Evolutionary conservation across 1,284 basidiomycete species (phyloP).

Genomic region (Hortiboletus rubellus): DNA sequence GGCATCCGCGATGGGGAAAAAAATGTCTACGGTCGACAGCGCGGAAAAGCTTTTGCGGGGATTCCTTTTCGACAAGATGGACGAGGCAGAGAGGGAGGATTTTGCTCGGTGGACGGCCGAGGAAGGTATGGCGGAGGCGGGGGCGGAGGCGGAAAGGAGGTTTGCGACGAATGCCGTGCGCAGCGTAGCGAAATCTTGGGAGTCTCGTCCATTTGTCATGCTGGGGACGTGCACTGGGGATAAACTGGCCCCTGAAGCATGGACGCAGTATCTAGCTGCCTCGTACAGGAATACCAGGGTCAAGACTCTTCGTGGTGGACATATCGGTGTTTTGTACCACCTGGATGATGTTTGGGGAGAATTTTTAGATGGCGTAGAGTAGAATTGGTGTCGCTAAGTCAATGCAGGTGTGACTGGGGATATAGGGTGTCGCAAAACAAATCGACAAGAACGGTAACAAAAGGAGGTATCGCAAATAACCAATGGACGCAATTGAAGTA

Average conservation of each 20-base stretch:
- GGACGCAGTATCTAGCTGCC: conserved; percentile 48
- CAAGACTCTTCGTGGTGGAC: conserved; percentile 47
- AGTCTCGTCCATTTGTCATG: conserved; percentile 44
- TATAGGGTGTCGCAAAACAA: conserved; percentile 23
- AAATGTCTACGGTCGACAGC: conserved; percentile 40
- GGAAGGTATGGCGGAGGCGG: conserved; percentile 42
- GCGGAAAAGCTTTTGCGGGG: conserved; percentile 44
- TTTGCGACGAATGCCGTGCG: conserved; percentile 44
- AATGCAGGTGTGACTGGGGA: neutral
- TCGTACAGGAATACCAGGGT: conserved; percentile 42
- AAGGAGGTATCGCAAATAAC: conserved; percentile 31
- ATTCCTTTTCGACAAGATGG: conserved; percentile 43
- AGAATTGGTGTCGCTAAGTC: conserved; percentile 7
- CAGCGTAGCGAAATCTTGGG: conserved; percentile 53
- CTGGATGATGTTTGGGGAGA: conserved; percentile 48
- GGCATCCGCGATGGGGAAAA: conserved; percentile 34
- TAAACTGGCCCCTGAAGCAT: conserved; percentile 37
- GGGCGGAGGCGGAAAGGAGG: conserved; percentile 43
- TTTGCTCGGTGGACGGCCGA: conserved; percentile 45
- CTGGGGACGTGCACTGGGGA: conserved; percentile 45
- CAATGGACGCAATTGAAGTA: conserved; percentile 23
- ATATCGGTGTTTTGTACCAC: conserved; percentile 44
- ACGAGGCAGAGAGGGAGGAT: conserved; percentile 41
- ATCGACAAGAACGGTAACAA: conserved; percentile 7
- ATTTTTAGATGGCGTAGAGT: conserved; percentile 33